Conservation (phyloP, 768 basidiomycete genomes). For the Coprinopsis marcescibilis region DNA sequence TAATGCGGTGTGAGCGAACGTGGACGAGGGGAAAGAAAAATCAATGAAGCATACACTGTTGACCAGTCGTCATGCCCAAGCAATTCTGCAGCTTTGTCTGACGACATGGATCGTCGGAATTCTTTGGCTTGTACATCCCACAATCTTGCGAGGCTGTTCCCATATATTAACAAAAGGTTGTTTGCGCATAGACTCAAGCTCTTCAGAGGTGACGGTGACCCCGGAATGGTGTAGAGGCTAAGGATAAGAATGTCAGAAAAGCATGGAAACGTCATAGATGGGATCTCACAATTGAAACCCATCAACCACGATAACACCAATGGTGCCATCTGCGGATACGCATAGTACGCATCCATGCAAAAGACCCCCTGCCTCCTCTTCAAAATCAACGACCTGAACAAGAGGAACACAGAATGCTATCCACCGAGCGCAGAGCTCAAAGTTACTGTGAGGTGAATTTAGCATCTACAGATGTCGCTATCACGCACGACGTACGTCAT, state of each 20-base stretch:
- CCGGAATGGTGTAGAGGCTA: constrained; percentile 80
- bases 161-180: constrained; percentile 72
- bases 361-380: constrained; percentile 45
- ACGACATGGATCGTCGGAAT: constrained; percentile 76
- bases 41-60: constrained; percentile 46
- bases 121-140: constrained; percentile 86
- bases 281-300: constrained; percentile 70
- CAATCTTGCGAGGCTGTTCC: constrained; percentile 67
- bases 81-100: constrained; percentile 73
- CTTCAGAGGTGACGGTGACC: constrained; percentile 61
- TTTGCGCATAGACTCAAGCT: constrained; percentile 60
- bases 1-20: constrained; percentile 4
- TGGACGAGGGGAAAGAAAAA: background rate
- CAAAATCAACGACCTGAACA: constrained; percentile 48
- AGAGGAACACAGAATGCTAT: constrained; percentile 68
- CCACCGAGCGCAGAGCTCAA: constrained; percentile 67
- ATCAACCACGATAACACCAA: constrained; percentile 71
- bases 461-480: background rate
- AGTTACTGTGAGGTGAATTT: constrained; percentile 35
- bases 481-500: constrained; percentile 40
- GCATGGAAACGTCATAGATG: background rate
- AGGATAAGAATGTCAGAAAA: background rate
- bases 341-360: constrained; percentile 68
- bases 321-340: constrained; percentile 71
- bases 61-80: constrained; percentile 69